Base-by-base conservation (phyloP, 805 yeast genomes). In the Zygosaccharomyces rouxii region DNA sequence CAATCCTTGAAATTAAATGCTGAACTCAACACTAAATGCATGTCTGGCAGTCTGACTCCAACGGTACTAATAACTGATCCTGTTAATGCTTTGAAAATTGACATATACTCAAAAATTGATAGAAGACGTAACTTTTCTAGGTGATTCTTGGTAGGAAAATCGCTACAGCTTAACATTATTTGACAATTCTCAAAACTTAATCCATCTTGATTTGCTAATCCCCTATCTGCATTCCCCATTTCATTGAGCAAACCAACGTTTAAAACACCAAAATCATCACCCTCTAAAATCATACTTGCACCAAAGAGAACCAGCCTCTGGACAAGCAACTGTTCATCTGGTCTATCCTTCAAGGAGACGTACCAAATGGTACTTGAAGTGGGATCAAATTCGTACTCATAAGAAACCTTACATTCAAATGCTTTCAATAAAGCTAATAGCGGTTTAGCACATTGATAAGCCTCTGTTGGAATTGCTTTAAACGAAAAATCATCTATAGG, bases 1-100 rank as follows among this genome's bases (percentile, higher is more conserved):
- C 70, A 66, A 50, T 66, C 70, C 46, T 64, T 63, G 47, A 58
- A 66, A 47, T 57, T 62, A 35, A 49, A 62, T 23, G 58, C 54
- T 4, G 64, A 57, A 44, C 59, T 55, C 35, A 66, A 44, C 3
- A 66, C 53, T 13, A 63, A 39, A 42, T 58, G 57, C 37, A 66
- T 64, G 49, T 64, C 68, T 5, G 63, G 57, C 44, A 66, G 52
- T 39, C 49, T 50, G 14, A 56, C 29, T 2, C 67, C 67, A 42
- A 58, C 35, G 2, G 58, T 40, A 2, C 66, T 58, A n/a, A 63
- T 57, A 3, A 64, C 40, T 2, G 63, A 54, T 4, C 62, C 68
- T 4, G 68, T 64, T 28, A 62, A 39, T 3, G 66, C 49, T 42
- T 64, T 64, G 48, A 45, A 58, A 19, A 59, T 43, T 4, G 67